A percentile compares a stretch with the other conserved stretches of the same genome.
Evolutionary conservation across 2,329 filamentous ascomycete genomes (phyloP).

Genomic region (Colletotrichum cordylinicola): DNA sequence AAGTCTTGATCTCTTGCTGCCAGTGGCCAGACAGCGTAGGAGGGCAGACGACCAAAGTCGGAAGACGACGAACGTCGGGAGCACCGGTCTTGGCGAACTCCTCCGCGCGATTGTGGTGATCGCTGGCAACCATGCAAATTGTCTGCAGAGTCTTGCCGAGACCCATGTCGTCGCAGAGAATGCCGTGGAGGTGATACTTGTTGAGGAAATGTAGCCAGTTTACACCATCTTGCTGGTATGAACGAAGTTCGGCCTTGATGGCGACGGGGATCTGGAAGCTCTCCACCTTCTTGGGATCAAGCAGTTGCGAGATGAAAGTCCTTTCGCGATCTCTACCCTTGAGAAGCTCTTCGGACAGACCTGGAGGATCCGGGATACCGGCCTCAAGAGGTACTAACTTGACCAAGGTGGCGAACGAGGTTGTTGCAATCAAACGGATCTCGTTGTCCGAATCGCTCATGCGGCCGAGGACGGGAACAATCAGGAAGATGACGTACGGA

Average conservation of each 20-base stretch:
- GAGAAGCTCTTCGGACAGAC: constrained; percentile 85
- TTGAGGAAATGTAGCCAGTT: constrained; percentile 99
- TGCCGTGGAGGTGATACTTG: constrained; percentile 95
- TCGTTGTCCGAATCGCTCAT: constrained; percentile 99
- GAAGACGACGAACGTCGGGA: constrained; percentile 78
- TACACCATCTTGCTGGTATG: constrained; percentile 97
- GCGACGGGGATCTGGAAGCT: constrained; percentile 91
- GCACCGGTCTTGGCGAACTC: constrained; percentile 85
- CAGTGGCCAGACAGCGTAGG: constrained; percentile 97
- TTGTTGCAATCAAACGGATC: constrained; percentile 91
- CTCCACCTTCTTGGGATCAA: constrained; percentile 97
- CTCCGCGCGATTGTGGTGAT: constrained; percentile 91
- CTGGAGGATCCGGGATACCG: constrained; percentile 94
- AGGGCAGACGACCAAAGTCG: constrained; percentile 94
- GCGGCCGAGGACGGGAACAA: constrained; percentile 92
- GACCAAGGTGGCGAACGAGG: constrained; percentile 94
- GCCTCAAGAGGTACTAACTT: constrained; percentile 97
- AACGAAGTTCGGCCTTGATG: constrained; percentile 95
- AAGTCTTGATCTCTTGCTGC: constrained; percentile 97
- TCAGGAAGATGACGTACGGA: constrained; percentile 98
- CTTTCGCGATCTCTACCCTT: constrained; percentile 92
- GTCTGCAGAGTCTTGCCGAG: constrained; percentile 98
- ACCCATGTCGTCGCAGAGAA: constrained; percentile 99
- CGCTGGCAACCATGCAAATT: constrained; percentile 95
- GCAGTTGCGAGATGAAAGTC: constrained; percentile 94